phyloP scores from a whole-genome alignment of 768 basidiomycete species.

The Ephemerocybe angulata region DNA sequence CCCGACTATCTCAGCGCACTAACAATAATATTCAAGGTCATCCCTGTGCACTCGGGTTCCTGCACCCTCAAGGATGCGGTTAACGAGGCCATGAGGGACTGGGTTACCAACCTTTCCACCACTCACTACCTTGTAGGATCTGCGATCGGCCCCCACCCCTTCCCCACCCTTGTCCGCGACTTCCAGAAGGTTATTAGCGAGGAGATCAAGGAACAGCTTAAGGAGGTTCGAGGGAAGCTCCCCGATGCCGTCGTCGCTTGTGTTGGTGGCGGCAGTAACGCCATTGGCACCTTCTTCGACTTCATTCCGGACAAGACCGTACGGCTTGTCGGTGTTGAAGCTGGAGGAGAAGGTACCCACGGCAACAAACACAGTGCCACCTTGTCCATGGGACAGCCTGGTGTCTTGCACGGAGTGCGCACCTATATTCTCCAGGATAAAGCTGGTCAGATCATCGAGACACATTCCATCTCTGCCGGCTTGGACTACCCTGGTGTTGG shows the following conservation, averaged over 20 bases:
- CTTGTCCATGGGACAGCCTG: slow-evolving; percentile 84
- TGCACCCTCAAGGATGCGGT: slow-evolving; percentile 97
- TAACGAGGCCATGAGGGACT: slow-evolving; percentile 97
- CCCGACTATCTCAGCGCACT: not conserved
- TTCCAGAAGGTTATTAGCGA: slow-evolving; percentile 94
- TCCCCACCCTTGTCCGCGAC: slow-evolving; percentile 98
- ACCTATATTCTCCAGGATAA: slow-evolving; percentile 91
- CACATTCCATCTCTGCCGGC: slow-evolving; percentile 95
- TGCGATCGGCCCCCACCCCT: slow-evolving; percentile 96
- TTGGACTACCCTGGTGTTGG: slow-evolving; percentile 97
- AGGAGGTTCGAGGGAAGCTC: slow-evolving; percentile 71
- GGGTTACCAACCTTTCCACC: slow-evolving; percentile 92
- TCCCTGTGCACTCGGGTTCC: slow-evolving; percentile 91
- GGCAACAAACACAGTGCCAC: slow-evolving; percentile 91
- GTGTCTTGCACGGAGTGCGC: slow-evolving; percentile 93
- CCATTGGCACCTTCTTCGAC: slow-evolving; percentile 96
- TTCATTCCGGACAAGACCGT: slow-evolving; percentile 89
- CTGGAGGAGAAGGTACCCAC: slow-evolving; percentile 91
- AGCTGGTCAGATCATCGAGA: slow-evolving; percentile 93
- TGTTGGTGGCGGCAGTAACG: slow-evolving; percentile 96
- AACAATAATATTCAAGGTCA: slow-evolving; percentile 50
- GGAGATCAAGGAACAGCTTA: slow-evolving; percentile 89
- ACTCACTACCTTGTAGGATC: slow-evolving; percentile 98
- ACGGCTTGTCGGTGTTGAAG: slow-evolving; percentile 89
- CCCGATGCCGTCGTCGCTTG: slow-evolving; percentile 95